These are phyloP conservation scores for Hemisphaericaspora subhashii DNA, from an alignment of 1,139 yeast species.

Conservation along the genomic window DNA sequence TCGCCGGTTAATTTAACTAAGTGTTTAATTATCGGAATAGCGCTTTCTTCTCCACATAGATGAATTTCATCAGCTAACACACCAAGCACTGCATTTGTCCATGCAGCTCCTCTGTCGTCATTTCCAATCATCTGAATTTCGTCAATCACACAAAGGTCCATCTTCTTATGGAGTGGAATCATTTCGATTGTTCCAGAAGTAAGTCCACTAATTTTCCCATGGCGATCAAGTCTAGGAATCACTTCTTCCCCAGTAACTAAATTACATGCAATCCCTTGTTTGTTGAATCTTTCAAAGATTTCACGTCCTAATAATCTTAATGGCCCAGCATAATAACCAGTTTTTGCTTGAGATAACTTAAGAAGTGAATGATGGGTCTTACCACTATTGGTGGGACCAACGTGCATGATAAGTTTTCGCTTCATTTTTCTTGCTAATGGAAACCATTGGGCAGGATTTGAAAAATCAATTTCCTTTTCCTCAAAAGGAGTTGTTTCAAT, in stretches of 20 bases:
- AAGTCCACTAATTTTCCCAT: conserved; percentile 69
- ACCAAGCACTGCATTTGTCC: conserved; percentile 92
- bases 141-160: conserved; percentile 90
- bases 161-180: conserved; percentile 65
- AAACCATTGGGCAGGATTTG: conserved; percentile 83
- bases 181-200: conserved; percentile 94
- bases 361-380: conserved; percentile 84
- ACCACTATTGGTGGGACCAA: conserved; percentile 98
- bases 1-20: conserved; percentile 77
- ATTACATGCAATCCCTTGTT: conserved; percentile 70
- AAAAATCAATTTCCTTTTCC: conserved; percentile 42
- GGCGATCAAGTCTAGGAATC: conserved; percentile 62
- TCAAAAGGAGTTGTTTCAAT: conserved; percentile 18
- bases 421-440: conserved; percentile 83
- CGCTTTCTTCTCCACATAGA: conserved; percentile 89
- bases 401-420: conserved; percentile 81
- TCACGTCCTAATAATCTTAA: conserved; percentile 87
- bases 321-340: conserved; percentile 97
- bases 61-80: conserved; percentile 85
- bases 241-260: conserved; percentile 94
- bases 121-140: conserved; percentile 96
- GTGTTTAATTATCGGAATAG: conserved; percentile 62
- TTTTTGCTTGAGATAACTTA: conserved; percentile 60
- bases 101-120: conserved; percentile 80
- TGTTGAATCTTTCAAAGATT: conserved; percentile 76